Percentiles rank a stretch among this genome's conserved stretches.
Conservation (phyloP, 2,329 filamentous ascomycete genomes). For the Sporothrix inflata region DNA sequence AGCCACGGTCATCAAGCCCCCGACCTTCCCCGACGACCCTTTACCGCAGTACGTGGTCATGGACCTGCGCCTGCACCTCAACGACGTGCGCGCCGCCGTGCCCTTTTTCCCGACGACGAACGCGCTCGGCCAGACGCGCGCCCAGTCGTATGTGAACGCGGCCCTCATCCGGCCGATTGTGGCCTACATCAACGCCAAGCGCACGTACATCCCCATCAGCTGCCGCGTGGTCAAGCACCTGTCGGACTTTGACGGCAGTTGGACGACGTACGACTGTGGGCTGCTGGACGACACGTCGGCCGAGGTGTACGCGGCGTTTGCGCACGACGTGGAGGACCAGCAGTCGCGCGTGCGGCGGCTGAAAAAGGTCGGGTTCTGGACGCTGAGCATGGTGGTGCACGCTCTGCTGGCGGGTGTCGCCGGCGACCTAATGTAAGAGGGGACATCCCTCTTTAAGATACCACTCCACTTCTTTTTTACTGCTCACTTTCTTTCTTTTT, state of each 20-base stretch:
- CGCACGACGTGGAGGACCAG: constrained; percentile 85
- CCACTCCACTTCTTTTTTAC: constrained; percentile 19
- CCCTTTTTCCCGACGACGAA: constrained; percentile 70
- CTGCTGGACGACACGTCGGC: constrained; percentile 91
- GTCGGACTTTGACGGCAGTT: constrained; percentile 90
- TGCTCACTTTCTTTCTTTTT: neutral
- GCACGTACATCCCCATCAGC: constrained; percentile 92
- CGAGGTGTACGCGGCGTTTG: constrained; percentile 94
- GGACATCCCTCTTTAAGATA: neutral
- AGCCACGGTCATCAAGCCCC: neutral
- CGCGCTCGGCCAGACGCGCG: constrained; percentile 58
- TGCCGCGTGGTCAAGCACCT: constrained; percentile 91
- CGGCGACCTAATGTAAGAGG: constrained; percentile 66
- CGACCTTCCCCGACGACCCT: constrained; percentile 46
- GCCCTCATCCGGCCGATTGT: constrained; percentile 94
- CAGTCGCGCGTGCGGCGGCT: constrained; percentile 83
- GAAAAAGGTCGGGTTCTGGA: constrained; percentile 95
- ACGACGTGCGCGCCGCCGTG: constrained; percentile 90
- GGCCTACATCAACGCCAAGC: constrained; percentile 94
- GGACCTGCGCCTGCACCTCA: constrained; percentile 92
- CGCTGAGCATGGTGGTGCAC: constrained; percentile 86
- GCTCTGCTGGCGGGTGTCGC: constrained; percentile 95
- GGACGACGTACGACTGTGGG: constrained; percentile 92
- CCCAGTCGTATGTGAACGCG: constrained; percentile 95
- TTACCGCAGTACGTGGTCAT: constrained; percentile 84